Evolutionary conservation across 1,284 basidiomycete genomes (phyloP).

Genomic region (Anthracocystis walkeri): DNA sequence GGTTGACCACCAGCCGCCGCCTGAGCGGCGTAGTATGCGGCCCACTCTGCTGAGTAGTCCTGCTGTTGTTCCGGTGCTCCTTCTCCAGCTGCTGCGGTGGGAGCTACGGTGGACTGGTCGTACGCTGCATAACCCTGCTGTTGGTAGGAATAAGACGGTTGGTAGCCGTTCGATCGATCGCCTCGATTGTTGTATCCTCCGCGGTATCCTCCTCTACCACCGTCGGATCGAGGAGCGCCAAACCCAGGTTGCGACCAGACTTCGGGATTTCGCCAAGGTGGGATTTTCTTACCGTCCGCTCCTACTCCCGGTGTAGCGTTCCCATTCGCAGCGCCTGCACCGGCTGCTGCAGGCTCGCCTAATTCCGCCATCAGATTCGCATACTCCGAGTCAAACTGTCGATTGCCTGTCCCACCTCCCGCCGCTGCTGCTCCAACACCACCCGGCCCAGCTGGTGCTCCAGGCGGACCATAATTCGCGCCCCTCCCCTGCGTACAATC

Average conservation of each 20-base stretch:
- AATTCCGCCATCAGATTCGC: conserved; percentile 97
- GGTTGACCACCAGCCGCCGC: conserved; percentile 33
- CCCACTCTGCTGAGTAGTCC: conserved; percentile 68
- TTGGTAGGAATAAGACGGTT: conserved; percentile 2
- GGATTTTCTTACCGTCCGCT: conserved; percentile 65
- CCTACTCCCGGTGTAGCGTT: conserved; percentile 35
- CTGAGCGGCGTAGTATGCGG: conserved; percentile 65
- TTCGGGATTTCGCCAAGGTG: conserved; percentile 67
- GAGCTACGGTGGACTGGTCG: conserved; percentile 23
- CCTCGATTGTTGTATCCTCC: too few relatives aligned
- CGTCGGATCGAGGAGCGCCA: conserved; percentile 20
- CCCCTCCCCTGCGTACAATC: conserved; percentile 70
- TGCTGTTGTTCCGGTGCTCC: conserved; percentile 37
- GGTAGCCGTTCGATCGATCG: conserved; percentile 3
- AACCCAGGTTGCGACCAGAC: conserved; percentile 63
- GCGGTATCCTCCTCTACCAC: not conserved
- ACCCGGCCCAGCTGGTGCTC: conserved; percentile 71
- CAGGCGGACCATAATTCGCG: conserved; percentile 74
- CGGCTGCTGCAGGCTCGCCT: conserved; percentile 78
- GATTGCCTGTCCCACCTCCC: conserved; percentile 50
- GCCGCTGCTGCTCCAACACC: conserved; percentile 44
- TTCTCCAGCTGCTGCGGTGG: not conserved
- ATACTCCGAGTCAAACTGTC: conserved; percentile 92
- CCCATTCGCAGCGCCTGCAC: conserved; percentile 34
- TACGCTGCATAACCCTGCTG: conserved; percentile 16